phyloP scores from a whole-genome alignment of 257 asterid species.

The Solanum medicagineum region DNA sequence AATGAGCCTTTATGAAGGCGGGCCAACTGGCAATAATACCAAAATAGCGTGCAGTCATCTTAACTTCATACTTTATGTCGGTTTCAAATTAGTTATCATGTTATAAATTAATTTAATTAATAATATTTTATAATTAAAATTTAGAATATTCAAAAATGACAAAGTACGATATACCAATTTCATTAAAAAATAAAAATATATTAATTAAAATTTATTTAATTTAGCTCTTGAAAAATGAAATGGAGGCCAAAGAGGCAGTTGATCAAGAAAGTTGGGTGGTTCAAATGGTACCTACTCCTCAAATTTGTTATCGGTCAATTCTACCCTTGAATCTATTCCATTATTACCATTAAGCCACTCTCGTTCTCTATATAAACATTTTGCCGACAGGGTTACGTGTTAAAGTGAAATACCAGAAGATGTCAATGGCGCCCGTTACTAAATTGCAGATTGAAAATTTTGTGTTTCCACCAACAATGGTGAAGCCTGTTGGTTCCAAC shows the following conservation, averaged over 20 bases:
- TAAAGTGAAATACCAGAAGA: not conserved
- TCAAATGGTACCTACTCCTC: not conserved
- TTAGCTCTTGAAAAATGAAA: accelerated
- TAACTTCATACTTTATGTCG: too few species aligned
- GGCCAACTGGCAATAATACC: too few species aligned
- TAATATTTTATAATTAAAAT: too few species aligned
- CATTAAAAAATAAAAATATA: too few species aligned
- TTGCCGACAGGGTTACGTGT: not conserved
- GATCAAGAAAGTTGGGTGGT: not conserved
- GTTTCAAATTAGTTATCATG: not conserved
- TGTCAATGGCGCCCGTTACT: conserved; percentile 20
- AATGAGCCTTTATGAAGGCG: too few species aligned
- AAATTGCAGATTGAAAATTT: conserved; percentile 37
- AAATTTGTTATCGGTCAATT: not conserved
- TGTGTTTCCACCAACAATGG: conserved; percentile 42
- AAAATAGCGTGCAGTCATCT: too few species aligned
- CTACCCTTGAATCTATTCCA: not conserved
- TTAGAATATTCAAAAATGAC: too few species aligned
- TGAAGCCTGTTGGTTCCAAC: conserved; percentile 50
- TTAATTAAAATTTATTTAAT: not conserved
- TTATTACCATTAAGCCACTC: not conserved
- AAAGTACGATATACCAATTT: too few species aligned
- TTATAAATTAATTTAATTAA: too few species aligned
- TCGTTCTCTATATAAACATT: not conserved
- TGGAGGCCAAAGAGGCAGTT: not conserved